Percentiles rank a stretch among this genome's conserved stretches.
phyloP scores from a whole-genome alignment of 2,329 filamentous ascomycete species.

The Elsinoe batatas region DNA sequence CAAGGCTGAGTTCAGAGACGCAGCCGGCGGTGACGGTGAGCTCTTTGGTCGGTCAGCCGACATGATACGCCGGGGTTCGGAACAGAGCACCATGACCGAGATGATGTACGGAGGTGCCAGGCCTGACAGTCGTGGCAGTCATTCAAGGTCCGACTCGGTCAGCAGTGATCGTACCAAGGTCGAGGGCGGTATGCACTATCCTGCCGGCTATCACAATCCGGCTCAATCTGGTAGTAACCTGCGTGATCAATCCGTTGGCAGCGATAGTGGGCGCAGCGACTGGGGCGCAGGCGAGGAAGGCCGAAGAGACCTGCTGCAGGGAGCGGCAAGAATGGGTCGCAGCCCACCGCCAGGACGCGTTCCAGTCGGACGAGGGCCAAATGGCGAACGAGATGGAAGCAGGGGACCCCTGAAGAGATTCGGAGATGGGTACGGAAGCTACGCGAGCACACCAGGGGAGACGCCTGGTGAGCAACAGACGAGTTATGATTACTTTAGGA shows the following conservation, averaged over 20 bases:
- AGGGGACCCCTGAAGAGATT: background rate
- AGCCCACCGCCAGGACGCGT: conserved; percentile 18
- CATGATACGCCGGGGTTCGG: conserved; percentile 52
- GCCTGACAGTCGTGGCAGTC: conserved; percentile 16
- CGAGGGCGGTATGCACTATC: conserved; percentile 34
- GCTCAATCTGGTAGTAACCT: conserved; percentile 29
- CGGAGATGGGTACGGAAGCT: conserved; percentile 16
- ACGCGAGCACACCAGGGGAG: conserved; percentile 17
- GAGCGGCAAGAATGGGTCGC: conserved; percentile 25
- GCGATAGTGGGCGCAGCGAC: conserved; percentile 16
- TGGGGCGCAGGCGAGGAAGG: conserved; percentile 17
- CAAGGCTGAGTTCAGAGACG: conserved; percentile 74
- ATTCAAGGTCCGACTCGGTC: conserved; percentile 19
- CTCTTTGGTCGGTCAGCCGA: conserved; percentile 49
- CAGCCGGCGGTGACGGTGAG: conserved; percentile 64
- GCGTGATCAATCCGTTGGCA: conserved; percentile 18
- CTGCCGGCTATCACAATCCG: conserved; percentile 39
- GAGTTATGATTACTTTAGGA: conserved; percentile 33
- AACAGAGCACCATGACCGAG: conserved; percentile 39
- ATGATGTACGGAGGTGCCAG: conserved; percentile 14
- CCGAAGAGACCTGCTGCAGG: conserved; percentile 18
- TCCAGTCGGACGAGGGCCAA: conserved; percentile 21
- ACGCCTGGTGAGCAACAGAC: conserved; percentile 28
- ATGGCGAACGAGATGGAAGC: conserved; percentile 15
- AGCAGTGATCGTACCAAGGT: conserved; percentile 25